Evolutionary conservation across 371 early-diverging fungal species (phyloP).

Genomic region (Chytridium lagenaria): DNA sequence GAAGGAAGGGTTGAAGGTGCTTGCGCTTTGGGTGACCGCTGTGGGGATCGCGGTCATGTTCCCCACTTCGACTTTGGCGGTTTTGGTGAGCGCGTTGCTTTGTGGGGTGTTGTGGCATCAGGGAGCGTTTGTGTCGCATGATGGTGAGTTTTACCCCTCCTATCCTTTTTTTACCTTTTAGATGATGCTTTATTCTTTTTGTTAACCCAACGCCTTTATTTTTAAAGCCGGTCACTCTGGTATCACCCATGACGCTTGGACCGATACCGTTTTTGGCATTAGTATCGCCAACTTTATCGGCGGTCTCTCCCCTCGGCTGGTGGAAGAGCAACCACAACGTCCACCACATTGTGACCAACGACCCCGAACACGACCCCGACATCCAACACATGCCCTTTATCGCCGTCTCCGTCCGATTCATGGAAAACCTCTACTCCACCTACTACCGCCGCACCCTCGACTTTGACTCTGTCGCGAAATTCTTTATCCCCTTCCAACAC

Average conservation of each 20-base stretch:
- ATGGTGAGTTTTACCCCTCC: slow-evolving; percentile 52
- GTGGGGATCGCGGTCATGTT: slow-evolving; percentile 73
- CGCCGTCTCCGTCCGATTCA: slow-evolving; percentile 83
- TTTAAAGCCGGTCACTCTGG: slow-evolving; percentile 81
- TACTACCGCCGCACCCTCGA: slow-evolving; percentile 83
- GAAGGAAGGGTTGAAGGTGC: slow-evolving; percentile 74
- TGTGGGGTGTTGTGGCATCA: slow-evolving; percentile 89
- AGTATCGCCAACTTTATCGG: slow-evolving; percentile 81
- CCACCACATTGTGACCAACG: slow-evolving; percentile 71
- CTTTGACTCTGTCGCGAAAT: slow-evolving; percentile 77
- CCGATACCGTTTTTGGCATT: slow-evolving; percentile 85
- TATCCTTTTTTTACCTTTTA: not conserved
- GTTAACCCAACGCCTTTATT: not conserved
- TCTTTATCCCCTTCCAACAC: slow-evolving; percentile 84
- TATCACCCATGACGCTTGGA: slow-evolving; percentile 75
- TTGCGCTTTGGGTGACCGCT: slow-evolving; percentile 62
- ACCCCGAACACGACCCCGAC: slow-evolving; percentile 91
- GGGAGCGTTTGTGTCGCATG: slow-evolving; percentile 90
- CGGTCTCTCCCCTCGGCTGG: slow-evolving; percentile 93
- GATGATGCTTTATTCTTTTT: not conserved
- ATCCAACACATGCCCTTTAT: slow-evolving; percentile 97
- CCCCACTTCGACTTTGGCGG: slow-evolving; percentile 46
- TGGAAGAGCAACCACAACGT: slow-evolving; percentile 97
- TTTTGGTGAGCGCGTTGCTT: slow-evolving; percentile 36
- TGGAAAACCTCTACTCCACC: slow-evolving; percentile 86